A percentile compares a stretch with the other conserved stretches of the same genome.
Conservation (phyloP, 345 rosid species). For the Citrus sp. region DNA sequence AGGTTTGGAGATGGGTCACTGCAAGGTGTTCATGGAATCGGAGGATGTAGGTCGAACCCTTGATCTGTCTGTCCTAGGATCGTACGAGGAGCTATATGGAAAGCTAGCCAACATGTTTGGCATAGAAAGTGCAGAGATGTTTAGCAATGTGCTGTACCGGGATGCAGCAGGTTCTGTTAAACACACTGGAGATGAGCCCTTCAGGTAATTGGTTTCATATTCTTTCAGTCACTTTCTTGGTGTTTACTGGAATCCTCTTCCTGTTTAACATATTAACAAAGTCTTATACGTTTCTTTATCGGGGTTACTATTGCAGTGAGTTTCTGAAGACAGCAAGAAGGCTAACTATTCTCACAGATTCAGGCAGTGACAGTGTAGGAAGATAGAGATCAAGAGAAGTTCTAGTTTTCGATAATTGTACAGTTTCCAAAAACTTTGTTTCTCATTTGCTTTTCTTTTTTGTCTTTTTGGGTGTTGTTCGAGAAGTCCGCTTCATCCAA, state of each 20-base stretch:
- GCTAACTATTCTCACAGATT: slow-evolving; percentile 67
- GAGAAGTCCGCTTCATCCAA: slow-evolving; percentile 20
- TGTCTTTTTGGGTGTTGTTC: slow-evolving; percentile 5
- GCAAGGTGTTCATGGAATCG: slow-evolving; percentile 88
- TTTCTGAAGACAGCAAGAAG: slow-evolving; percentile 84
- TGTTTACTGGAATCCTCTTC: not conserved
- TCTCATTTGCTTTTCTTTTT: not conserved
- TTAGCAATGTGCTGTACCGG: slow-evolving; percentile 61
- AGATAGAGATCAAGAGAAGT: slow-evolving; percentile 27
- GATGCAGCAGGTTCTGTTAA: slow-evolving; percentile 61
- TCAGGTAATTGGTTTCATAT: slow-evolving; percentile 38
- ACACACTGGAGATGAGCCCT: slow-evolving; percentile 80
- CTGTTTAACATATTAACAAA: not conserved
- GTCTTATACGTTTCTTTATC: slow-evolving; percentile 3
- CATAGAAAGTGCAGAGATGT: slow-evolving; percentile 59
- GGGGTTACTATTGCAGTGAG: slow-evolving; percentile 46
- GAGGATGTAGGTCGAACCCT: slow-evolving; percentile 84
- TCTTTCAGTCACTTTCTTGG: not conserved
- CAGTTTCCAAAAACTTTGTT: slow-evolving; percentile 24
- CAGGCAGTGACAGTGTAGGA: slow-evolving; percentile 56
- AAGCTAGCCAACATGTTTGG: slow-evolving; percentile 77
- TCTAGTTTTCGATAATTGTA: slow-evolving; percentile 25
- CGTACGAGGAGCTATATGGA: slow-evolving; percentile 68
- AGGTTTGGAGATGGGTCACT: slow-evolving; percentile 58
- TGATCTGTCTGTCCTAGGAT: slow-evolving; percentile 65